Evolutionary conservation across 2,329 filamentous ascomycete species (phyloP), one percentile per base, ranked within the genome.

Genomic region (Neonectria punicea): DNA sequence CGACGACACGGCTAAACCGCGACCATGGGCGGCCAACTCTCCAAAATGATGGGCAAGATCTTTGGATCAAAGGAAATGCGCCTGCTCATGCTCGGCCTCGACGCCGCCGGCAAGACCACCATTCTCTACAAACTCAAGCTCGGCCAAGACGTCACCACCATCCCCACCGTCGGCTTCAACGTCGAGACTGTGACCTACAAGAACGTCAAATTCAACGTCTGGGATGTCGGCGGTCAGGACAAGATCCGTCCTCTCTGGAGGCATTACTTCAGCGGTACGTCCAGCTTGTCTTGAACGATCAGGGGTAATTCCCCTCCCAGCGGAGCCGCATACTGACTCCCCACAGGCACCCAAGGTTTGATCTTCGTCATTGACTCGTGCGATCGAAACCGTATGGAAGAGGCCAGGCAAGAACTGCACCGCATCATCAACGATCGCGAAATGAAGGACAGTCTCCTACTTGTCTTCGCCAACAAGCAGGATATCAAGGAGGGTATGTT

Each of bases 61-160:
- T 98, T 97, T 86, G 95, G 95, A 83, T 97, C 95, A 73, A 97
- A 97, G 87, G 95, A 98, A 85, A 98, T 98, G 94, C 92, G 95
- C 77, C 91, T 99, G 80, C 86, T 98, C 79, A 99, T 99, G 96
- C 87, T 99, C 75, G 96, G 96, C 75, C 89, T 98, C 75, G 96
- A 99, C 83, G 96, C 96, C 72, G 96, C 96, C 73, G 96, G 96
- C 86, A 99, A 99, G 87, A 99, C 96, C 53, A 98, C 96, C 61
- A 98, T 98, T 77, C 90, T 99, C 68, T 99, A 98, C 89, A 98
- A 98, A 87, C 88, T 99, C 78, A 98, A 98, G 89, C 90, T 98
- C 66, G 94, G 95, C 82, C 94, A 98, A 86, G 94, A 97, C 79
- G 94, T 98, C 76, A 98, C 96, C 67, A 98, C 96, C 57, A 98